Base-by-base conservation (phyloP, 768 basidiomycete genomes). In the Leccinellum luteum region DNA sequence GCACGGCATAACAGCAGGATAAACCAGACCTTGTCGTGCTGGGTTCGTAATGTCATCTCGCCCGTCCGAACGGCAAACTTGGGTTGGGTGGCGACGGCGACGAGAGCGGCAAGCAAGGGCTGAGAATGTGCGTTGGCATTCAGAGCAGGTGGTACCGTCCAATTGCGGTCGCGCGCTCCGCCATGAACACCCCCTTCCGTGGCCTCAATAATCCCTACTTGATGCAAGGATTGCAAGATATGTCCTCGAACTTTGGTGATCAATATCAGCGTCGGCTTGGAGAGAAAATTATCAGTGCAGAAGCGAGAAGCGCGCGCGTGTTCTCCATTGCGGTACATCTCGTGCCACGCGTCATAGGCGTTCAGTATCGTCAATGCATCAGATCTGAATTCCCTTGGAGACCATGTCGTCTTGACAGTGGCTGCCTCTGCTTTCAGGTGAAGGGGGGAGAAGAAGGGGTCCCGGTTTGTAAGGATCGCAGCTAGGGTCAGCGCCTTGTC, bases 401-500 rank as follows among this genome's bases (percentile, higher is more conserved):
- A 81, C 90, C 91, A 98, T 2, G 82, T 84, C 58, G 84, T 80
- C 74, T 95, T 95, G 70, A 81, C 80, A 19, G 78, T 80, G 38
- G 83, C 77, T 3, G 94, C 87, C 66, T 92, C 83, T 10, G 72
- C 68, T 73, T 90, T 92, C 54, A 88, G 76, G 51, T 87, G 84
- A 71, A 89, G 81, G 0, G 95, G 95, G 0, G 87, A 83, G 56
- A 95, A 71, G 79, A 97, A 98, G 6, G 94, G 92, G 58, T 96
- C 94, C 31, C 94, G 88, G 63, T 91, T 90, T 14, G 90, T 85
- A 62, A 97, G 75, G 64, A 97, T 87, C 6, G 93, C 92, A n/a
- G 95, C 94, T 49, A 97, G 81, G 5, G 93, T 92, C 60, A 98
- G 72, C 0, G 92, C 90, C 51, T 86, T 83, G 69, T 94, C 90